A percentile compares a stretch with the other conserved stretches of the same genome.
Conservation (phyloP, 169 alveolate genomes). For the Ichthyophthirius multifiliis region DNA sequence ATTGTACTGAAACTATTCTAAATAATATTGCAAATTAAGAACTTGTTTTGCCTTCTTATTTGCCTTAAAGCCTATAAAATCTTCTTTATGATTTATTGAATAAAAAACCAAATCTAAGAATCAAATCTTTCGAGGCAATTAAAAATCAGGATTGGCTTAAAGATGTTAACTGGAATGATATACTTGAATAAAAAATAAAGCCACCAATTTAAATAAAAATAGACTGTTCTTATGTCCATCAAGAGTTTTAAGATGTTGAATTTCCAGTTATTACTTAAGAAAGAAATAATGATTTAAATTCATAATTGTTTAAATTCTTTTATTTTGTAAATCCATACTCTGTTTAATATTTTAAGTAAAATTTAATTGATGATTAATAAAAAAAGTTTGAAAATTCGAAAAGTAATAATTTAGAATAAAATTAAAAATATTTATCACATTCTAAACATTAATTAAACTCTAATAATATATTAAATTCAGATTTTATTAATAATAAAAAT, state of each 20-base stretch:
- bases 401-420: too few species aligned
- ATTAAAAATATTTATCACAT: too few species aligned
- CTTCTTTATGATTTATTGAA: constrained; percentile 20
- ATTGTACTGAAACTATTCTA: constrained; percentile 56
- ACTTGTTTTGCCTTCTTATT: constrained; percentile 36
- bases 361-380: too few species aligned
- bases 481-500: too few species aligned
- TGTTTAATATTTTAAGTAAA: too few species aligned
- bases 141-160: constrained; percentile 40
- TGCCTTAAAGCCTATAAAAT: constrained; percentile 14
- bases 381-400: too few species aligned
- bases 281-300: too few species aligned
- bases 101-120: not conserved
- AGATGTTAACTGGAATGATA: constrained; percentile 50
- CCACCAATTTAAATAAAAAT: constrained; percentile 36
- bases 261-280: constrained; percentile 11
- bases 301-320: too few species aligned
- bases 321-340: too few species aligned
- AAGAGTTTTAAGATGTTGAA: constrained; percentile 14
- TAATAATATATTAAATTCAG: too few species aligned
- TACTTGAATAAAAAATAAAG: constrained; percentile 30
- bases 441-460: too few species aligned
- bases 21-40: constrained; percentile 48
- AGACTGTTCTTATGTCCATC: constrained; percentile 8
- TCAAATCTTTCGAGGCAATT: constrained; percentile 14